Evolutionary conservation across 2,329 filamentous ascomycete genomes (phyloP).

Genomic region (Coleophoma eucalyptorum): DNA sequence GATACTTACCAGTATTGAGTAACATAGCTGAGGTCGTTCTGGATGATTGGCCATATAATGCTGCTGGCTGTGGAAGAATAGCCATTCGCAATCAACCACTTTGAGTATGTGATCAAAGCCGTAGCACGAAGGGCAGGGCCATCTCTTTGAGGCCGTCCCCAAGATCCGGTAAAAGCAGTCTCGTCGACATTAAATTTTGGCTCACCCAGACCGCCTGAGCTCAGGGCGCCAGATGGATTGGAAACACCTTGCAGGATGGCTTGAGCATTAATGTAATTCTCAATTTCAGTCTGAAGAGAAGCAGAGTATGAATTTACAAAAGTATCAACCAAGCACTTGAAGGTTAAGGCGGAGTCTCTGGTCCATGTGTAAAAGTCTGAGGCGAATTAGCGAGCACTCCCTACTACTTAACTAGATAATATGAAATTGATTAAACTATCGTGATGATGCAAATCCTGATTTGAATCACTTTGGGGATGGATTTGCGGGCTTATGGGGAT

Average conservation of each 20-base stretch:
- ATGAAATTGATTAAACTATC: no score
- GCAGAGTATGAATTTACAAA: slow-evolving; percentile 51
- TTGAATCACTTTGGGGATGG: no score
- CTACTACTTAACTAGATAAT: no score
- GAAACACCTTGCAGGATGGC: slow-evolving; percentile 51
- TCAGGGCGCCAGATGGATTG: slow-evolving; percentile 47
- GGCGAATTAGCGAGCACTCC: slow-evolving; percentile 1
- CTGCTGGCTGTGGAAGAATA: slow-evolving; percentile 35
- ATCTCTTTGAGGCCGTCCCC: slow-evolving; percentile 79
- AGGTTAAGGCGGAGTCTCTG: slow-evolving; percentile 66
- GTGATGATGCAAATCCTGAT: no score
- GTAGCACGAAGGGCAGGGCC: slow-evolving; percentile 75
- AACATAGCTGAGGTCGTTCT: slow-evolving; percentile 74
- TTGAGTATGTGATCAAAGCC: slow-evolving; percentile 67
- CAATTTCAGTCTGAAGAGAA: slow-evolving; percentile 46
- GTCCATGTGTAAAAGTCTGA: slow-evolving; percentile 81
- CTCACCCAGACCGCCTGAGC: slow-evolving; percentile 57
- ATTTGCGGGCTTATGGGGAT: no score
- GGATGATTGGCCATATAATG: slow-evolving; percentile 69
- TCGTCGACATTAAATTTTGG: slow-evolving; percentile 68
- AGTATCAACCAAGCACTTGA: slow-evolving; percentile 65
- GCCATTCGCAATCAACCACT: slow-evolving; percentile 66
- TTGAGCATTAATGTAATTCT: slow-evolving; percentile 66
- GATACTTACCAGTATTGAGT: slow-evolving; percentile 60
- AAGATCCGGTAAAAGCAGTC: slow-evolving; percentile 58